Evolutionary conservation across 2,329 filamentous ascomycete genomes (phyloP), one percentile per base, ranked within the genome.

Genomic region (Colletotrichum cuscutae): DNA sequence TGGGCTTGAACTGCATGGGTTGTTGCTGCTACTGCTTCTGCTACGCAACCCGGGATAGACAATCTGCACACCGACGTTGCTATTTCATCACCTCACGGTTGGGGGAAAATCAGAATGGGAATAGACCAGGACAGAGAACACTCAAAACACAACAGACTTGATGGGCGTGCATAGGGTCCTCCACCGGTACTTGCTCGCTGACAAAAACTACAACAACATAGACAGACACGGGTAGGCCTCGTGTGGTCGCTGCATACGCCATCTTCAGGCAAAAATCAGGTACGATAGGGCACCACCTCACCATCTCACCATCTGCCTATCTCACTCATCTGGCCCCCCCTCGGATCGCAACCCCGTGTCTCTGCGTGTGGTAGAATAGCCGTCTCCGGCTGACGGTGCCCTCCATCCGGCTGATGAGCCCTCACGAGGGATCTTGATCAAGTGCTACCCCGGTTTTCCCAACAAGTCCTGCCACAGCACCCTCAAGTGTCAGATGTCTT

Each of bases 351-450:
- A 32, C 59, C 26, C 65, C 52, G 42, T 60, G 35, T 61, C 12
- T 60, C 54, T 59, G 24, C 32, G 60, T 70, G 54, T 69, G 66
- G 70, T 42, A 52, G 49, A 71, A 65, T 49, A 57, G 52, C 60
- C 63, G 61, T 37, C 59, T 60, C 49, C 56, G 56, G 66, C 69
- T 72, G 69, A 63, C 69, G 65, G 69, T 72, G 52, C 69, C 65
- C 63, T 58, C 37, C 69, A 68, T 56, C 65, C 69, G 65, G 65
- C 49, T 61, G 62, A 69, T 46, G 22, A 42, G 15, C 49, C 37
- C 71, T 70, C 71, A 58, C 67, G 71, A 70, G 71, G 32, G 60
- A 73, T 73, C 61, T 65, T 60, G 67, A 52, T 73, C 71, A 71
- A 71, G 71, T 71, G 71, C 30, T 54, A 72, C 66, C 66, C 65